A percentile compares a stretch with the other conserved stretches of the same genome.
These are phyloP conservation scores for Salvia sclarea DNA, from an alignment of 305 asterid genomes.

Conservation along the genomic window DNA sequence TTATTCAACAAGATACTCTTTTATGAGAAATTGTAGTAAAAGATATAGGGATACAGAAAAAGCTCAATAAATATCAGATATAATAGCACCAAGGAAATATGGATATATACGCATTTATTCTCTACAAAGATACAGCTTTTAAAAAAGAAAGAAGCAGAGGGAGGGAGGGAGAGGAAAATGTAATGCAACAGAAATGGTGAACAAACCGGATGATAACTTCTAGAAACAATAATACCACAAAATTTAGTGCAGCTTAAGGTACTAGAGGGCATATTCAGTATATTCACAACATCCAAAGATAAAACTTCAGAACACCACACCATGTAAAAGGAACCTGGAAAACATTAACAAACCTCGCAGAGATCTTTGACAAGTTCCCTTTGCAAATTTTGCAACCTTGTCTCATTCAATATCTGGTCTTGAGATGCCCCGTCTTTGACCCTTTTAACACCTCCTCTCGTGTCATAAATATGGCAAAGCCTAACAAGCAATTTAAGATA, in stretches of 20 bases:
- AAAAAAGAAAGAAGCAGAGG: neutral
- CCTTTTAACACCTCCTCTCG: conserved; percentile 95
- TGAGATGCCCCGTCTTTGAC: conserved; percentile 97
- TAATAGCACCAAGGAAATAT: neutral
- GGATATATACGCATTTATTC: neutral
- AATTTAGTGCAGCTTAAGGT: neutral
- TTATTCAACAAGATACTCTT: conserved; percentile 13
- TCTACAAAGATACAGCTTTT: conserved; percentile 13
- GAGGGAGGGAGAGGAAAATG: neutral
- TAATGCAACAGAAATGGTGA: conserved; percentile 8
- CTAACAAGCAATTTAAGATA: conserved; percentile 89
- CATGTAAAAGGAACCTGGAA: neutral
- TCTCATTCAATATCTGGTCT: conserved; percentile 95
- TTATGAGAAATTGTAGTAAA: neutral
- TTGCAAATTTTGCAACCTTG: conserved; percentile 90
- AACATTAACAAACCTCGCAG: conserved; percentile 65
- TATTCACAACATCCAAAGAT: neutral
- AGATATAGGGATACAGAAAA: neutral
- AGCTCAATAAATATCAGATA: conserved; percentile 5
- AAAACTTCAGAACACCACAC: conserved; percentile 31
- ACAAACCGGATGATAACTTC: conserved; percentile 7
- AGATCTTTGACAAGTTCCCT: conserved; percentile 85
- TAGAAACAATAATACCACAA: conserved; percentile 8
- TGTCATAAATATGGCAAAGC: conserved; percentile 91
- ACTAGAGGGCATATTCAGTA: neutral